phyloP scores from a whole-genome alignment of 1,284 basidiomycete species.

The Paramarasmius palmivorus region DNA sequence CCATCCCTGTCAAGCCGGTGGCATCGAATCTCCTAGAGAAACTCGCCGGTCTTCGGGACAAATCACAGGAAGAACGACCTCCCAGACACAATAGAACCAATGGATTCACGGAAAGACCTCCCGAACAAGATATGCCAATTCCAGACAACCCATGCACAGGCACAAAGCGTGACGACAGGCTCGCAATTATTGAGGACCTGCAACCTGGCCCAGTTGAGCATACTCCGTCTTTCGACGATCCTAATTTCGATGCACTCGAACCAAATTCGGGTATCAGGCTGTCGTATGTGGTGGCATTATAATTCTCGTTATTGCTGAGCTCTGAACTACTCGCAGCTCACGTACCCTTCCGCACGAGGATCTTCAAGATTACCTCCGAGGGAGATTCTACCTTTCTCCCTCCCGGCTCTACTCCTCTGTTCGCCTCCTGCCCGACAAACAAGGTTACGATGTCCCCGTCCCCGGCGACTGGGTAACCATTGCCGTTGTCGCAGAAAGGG shows the following conservation, averaged over 20 bases:
- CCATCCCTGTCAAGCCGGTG: constrained; percentile 27
- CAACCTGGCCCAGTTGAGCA: constrained; percentile 75
- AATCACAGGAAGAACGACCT: constrained; percentile 19
- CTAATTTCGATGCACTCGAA: constrained; percentile 74
- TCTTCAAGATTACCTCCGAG: constrained; percentile 81
- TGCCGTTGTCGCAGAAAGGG: constrained; percentile 85
- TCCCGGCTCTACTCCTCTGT: constrained; percentile 87
- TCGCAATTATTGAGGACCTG: constrained; percentile 76
- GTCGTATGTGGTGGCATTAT: constrained; percentile 52
- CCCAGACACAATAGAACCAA: constrained; percentile 35
- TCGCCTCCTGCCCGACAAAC: constrained; percentile 74
- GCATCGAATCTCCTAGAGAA: constrained; percentile 52
- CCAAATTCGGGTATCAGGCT: constrained; percentile 88
- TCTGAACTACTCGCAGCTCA: constrained; percentile 47
- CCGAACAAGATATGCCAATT: constrained; percentile 15
- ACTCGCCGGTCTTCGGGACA: constrained; percentile 37
- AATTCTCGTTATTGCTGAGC: constrained; percentile 7
- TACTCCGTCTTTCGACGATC: constrained; percentile 65
- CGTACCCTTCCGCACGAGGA: constrained; percentile 75
- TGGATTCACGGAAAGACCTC: constrained; percentile 42
- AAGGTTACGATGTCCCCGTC: constrained; percentile 88
- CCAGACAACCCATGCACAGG: constrained; percentile 6
- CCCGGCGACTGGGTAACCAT: constrained; percentile 91
- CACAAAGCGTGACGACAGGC: constrained; percentile 58
- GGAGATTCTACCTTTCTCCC: constrained; percentile 85